Percentiles rank a stretch among this genome's conserved stretches.
Conservation (phyloP, 2,329 filamentous ascomycete genomes). For the Leptographium flavum region DNA sequence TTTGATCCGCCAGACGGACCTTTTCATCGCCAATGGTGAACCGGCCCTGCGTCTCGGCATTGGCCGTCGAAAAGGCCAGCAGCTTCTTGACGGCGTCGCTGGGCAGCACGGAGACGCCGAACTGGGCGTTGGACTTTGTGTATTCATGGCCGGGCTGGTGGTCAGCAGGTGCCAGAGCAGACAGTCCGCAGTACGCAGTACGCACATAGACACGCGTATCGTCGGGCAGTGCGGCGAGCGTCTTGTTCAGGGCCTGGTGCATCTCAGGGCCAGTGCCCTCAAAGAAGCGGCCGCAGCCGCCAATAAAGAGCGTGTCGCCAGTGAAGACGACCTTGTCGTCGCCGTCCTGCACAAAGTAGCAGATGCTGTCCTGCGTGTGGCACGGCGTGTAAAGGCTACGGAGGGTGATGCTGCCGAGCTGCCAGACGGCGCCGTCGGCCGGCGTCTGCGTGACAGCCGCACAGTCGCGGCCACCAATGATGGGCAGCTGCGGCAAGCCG, state of each 20-base stretch:
- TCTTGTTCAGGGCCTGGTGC: slow-evolving; percentile 83
- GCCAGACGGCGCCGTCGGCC: slow-evolving; percentile 60
- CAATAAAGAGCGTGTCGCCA: slow-evolving; percentile 74
- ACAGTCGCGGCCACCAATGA: slow-evolving; percentile 77
- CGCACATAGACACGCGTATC: slow-evolving; percentile 83
- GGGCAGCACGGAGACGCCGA: slow-evolving; percentile 61
- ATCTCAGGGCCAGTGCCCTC: slow-evolving; percentile 83
- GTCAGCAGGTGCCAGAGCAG: not conserved
- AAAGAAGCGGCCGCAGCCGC: slow-evolving; percentile 90
- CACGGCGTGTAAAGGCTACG: slow-evolving; percentile 90
- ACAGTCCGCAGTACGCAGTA: slow-evolving; percentile 7
- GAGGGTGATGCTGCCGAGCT: slow-evolving; percentile 67
- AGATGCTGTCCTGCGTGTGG: slow-evolving; percentile 97
- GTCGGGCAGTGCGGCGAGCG: slow-evolving; percentile 64
- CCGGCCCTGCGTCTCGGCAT: slow-evolving; percentile 82
- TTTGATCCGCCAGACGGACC: slow-evolving; percentile 30
- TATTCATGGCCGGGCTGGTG: slow-evolving; percentile 84
- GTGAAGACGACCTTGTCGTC: slow-evolving; percentile 72
- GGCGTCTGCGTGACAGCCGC: slow-evolving; percentile 67
- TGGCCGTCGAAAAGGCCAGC: slow-evolving; percentile 59
- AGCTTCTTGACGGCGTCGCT: slow-evolving; percentile 65
- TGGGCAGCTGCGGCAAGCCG: slow-evolving; percentile 47
- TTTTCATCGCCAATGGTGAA: slow-evolving; percentile 98
- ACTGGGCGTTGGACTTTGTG: slow-evolving; percentile 92
- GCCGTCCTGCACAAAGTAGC: slow-evolving; percentile 79